These are phyloP conservation scores for Candida frijolesensis DNA, from an alignment of 1,139 yeast species.

Conservation along the genomic window DNA sequence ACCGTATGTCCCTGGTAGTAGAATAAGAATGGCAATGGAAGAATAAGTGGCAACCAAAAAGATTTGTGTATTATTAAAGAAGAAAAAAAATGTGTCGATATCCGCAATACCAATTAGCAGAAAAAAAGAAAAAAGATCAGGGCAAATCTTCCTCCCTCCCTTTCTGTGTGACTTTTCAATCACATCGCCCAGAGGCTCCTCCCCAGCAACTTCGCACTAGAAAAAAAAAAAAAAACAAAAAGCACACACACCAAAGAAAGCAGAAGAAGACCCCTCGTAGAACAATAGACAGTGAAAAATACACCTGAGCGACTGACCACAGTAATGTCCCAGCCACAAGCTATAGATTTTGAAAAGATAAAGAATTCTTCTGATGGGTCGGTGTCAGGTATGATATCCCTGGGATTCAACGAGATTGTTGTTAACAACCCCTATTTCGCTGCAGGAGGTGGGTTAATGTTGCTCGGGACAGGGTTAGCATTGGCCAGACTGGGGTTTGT, in stretches of 20 bases:
- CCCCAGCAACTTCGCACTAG: neutral
- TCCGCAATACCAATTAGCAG: neutral
- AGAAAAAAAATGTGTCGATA: neutral
- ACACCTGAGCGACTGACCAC: neutral
- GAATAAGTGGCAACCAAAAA: slow-evolving; percentile 4
- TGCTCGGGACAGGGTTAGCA: slow-evolving; percentile 85
- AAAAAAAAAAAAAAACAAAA: neutral
- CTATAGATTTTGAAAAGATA: slow-evolving; percentile 42
- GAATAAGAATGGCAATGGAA: neutral
- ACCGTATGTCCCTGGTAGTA: neutral
- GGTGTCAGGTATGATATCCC: slow-evolving; percentile 32
- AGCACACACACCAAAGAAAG: neutral
- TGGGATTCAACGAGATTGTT: slow-evolving; percentile 56
- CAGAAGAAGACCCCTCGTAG: neutral
- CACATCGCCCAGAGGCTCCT: neutral
- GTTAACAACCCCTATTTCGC: slow-evolving; percentile 89
- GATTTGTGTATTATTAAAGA: neutral
- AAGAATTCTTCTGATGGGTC: slow-evolving; percentile 41
- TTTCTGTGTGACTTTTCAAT: neutral
- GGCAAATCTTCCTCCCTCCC: neutral
- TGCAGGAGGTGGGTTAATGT: slow-evolving; percentile 97
- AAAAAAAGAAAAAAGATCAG: neutral
- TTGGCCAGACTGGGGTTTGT: slow-evolving; percentile 71
- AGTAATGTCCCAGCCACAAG: slow-evolving; percentile 16
- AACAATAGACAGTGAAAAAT: neutral